Conservation (phyloP, 2,329 filamentous ascomycete genomes). For the Penicillium concentricum region DNA sequence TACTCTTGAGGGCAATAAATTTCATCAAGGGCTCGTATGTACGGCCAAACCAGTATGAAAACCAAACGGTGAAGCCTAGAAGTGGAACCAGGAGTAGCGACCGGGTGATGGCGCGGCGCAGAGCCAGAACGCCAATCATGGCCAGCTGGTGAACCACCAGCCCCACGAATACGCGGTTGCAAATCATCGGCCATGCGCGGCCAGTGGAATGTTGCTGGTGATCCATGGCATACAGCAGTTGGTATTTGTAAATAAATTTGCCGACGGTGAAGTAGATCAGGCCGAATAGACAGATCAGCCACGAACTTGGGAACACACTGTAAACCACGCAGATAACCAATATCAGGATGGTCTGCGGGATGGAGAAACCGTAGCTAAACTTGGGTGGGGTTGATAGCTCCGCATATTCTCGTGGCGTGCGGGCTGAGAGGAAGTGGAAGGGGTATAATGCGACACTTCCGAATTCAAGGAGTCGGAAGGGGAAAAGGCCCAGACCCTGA, state of each 20-base stretch:
- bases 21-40: slow-evolving; percentile 86
- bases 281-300: slow-evolving; percentile 74
- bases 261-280: slow-evolving; percentile 59
- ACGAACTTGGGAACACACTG: slow-evolving; percentile 78
- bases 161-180: slow-evolving; percentile 83
- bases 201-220: slow-evolving; percentile 73
- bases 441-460: slow-evolving; percentile 83
- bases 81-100: slow-evolving; percentile 74
- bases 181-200: slow-evolving; percentile 94
- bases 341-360: slow-evolving; percentile 87
- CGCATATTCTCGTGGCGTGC: slow-evolving; percentile 84
- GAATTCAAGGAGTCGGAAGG: slow-evolving; percentile 86
- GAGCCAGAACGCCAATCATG: slow-evolving; percentile 80
- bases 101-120: slow-evolving; percentile 69
- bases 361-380: slow-evolving; percentile 94
- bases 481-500: slow-evolving; percentile 89
- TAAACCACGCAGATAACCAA: slow-evolving; percentile 97
- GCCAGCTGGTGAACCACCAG: slow-evolving; percentile 86
- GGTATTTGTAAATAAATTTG: slow-evolving; percentile 62
- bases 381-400: slow-evolving; percentile 77
- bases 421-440: slow-evolving; percentile 72
- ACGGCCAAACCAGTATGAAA: slow-evolving; percentile 74
- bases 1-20: slow-evolving; percentile 87
- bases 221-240: slow-evolving; percentile 97
- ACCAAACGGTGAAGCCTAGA: slow-evolving; percentile 80